These are phyloP conservation scores for Lichtheimia corymbifera DNA, from an alignment of 371 early-diverging fungal genomes.

Conservation along the genomic window DNA sequence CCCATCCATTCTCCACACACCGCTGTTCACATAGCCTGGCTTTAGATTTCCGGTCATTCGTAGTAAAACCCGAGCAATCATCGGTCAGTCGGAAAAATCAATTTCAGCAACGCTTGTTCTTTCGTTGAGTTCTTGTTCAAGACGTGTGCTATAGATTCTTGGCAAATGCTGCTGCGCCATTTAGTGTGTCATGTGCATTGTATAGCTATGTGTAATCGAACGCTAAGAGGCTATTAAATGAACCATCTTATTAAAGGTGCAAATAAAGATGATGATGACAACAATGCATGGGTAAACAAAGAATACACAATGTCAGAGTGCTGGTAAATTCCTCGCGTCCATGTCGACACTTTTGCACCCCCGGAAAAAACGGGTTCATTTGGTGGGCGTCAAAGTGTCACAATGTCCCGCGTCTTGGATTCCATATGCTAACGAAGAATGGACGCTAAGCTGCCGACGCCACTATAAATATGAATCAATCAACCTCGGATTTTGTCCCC, in stretches of 20 bases:
- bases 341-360: background rate
- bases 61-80: conserved; percentile 19
- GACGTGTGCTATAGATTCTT: background rate
- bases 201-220: background rate
- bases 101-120: too few species aligned
- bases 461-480: background rate
- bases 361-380: background rate
- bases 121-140: too few species aligned
- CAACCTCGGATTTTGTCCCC: background rate
- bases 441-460: background rate
- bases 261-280: background rate
- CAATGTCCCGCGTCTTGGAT: too few species aligned
- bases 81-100: conserved; percentile 5
- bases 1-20: background rate
- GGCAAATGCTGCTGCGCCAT: background rate
- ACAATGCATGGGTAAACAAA: background rate
- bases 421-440: too few species aligned
- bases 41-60: conserved; percentile 12
- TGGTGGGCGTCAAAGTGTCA: background rate
- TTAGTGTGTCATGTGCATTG: background rate
- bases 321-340: too few species aligned
- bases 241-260: background rate
- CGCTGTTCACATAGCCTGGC: conserved; percentile 8
- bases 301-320: too few species aligned
- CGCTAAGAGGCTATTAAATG: background rate